phyloP scores from a whole-genome alignment of 2,329 filamentous ascomycete genomes.

The Cordyceps farinosa region DNA sequence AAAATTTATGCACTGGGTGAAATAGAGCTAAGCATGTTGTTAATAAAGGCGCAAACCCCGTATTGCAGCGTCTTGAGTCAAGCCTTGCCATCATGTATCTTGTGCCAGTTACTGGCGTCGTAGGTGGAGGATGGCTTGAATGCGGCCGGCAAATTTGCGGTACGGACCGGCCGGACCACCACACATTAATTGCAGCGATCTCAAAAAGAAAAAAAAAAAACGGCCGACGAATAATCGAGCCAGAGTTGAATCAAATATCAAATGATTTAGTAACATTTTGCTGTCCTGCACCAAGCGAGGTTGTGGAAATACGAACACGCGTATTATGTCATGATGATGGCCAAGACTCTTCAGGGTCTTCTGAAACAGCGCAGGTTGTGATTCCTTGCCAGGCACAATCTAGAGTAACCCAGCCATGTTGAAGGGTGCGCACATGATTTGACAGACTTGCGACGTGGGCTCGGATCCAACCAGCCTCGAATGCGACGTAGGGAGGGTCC shows the following conservation, averaged over 20 bases:
- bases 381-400: neutral
- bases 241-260: neutral
- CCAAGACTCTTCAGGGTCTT: neutral
- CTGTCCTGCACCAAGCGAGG: neutral
- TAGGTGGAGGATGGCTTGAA: too few relatives aligned
- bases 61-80: too few relatives aligned
- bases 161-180: too few relatives aligned
- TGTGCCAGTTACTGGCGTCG: too few relatives aligned
- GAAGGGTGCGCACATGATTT: neutral
- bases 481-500: neutral
- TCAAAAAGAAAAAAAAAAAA: too few relatives aligned
- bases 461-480: constrained; percentile 3
- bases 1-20: too few relatives aligned
- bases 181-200: too few relatives aligned
- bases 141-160: too few relatives aligned
- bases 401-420: neutral
- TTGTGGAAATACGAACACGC: neutral
- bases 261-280: neutral
- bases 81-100: too few relatives aligned
- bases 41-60: too few relatives aligned
- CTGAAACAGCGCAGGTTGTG: neutral
- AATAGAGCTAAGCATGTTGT: too few relatives aligned
- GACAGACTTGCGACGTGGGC: neutral
- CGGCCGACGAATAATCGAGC: too few relatives aligned
- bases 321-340: constrained; percentile 15